Evolutionary conservation across 352 stramenopile species (phyloP).

Genomic region (Phytopythium helicoides): DNA sequence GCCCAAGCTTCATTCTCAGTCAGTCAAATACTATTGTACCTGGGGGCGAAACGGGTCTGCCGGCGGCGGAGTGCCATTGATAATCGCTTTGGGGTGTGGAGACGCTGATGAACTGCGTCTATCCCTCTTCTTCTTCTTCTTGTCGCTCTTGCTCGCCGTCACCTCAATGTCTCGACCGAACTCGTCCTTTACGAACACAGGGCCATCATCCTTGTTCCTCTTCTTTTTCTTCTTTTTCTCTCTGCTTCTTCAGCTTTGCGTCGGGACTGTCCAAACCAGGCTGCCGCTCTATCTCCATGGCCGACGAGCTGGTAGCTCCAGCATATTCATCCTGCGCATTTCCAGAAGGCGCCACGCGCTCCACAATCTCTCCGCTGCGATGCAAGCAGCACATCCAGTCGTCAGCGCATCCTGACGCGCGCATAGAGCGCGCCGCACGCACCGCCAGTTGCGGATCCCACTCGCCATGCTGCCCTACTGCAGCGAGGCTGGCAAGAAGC

Average conservation of each 20-base stretch:
- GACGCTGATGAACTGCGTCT: slow-evolving; percentile 16
- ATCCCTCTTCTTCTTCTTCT: slow-evolving; percentile 24
- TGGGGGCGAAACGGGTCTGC: slow-evolving; percentile 54
- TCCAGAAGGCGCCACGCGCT: slow-evolving; percentile 1
- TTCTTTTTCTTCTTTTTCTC: slow-evolving; percentile 11
- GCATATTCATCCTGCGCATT: not conserved
- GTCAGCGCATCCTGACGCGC: not conserved
- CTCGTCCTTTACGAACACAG: slow-evolving; percentile 60
- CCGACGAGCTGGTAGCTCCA: not conserved
- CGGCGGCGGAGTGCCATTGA: slow-evolving; percentile 44
- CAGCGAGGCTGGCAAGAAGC: not conserved
- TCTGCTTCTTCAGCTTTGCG: not conserved
- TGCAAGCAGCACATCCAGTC: not conserved
- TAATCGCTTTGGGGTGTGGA: too few relatives aligned
- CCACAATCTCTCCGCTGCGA: slow-evolving; percentile 33
- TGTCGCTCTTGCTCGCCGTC: slow-evolving; percentile 14
- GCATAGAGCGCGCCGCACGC: slow-evolving; percentile 2
- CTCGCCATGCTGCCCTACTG: slow-evolving; percentile 13
- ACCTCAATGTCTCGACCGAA: slow-evolving; percentile 69
- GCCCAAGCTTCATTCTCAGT: not conserved
- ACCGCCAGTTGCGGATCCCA: slow-evolving; percentile 40
- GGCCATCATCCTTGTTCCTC: slow-evolving; percentile 19
- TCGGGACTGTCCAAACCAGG: not conserved
- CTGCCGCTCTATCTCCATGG: not conserved
- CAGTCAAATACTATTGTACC: not conserved